phyloP scores from a whole-genome alignment of 306 rosid species.

The Quercus agrifolia region DNA sequence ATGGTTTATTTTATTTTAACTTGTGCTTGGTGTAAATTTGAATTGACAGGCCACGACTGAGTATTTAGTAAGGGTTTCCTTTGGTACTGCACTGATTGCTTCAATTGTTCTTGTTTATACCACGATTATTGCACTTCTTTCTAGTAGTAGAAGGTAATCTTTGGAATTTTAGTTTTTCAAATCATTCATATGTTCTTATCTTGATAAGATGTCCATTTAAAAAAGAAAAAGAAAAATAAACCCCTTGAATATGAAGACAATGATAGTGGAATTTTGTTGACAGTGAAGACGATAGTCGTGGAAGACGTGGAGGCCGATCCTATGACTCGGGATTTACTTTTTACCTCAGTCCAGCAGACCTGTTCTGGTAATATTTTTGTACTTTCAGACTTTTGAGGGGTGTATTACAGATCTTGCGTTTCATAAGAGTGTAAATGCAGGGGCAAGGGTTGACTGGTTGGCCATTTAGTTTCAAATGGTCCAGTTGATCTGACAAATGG shows the following conservation, averaged over 20 bases:
- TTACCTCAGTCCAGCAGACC: slow-evolving; percentile 71
- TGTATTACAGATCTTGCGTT: slow-evolving; percentile 5
- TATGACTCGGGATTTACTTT: slow-evolving; percentile 77
- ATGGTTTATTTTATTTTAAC: slow-evolving; percentile 13
- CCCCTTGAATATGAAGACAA: slow-evolving; percentile 3
- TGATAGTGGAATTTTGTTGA: slow-evolving; percentile 26
- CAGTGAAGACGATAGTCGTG: slow-evolving; percentile 93
- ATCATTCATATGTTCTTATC: neutral
- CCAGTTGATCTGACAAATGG: neutral
- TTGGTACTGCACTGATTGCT: slow-evolving; percentile 92
- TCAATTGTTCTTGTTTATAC: slow-evolving; percentile 94
- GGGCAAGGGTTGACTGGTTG: neutral
- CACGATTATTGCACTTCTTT: slow-evolving; percentile 78
- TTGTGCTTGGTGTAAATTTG: slow-evolving; percentile 7
- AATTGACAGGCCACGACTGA: slow-evolving; percentile 67
- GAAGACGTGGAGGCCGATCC: slow-evolving; percentile 85
- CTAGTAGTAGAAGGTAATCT: slow-evolving; percentile 80
- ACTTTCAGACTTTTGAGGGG: neutral
- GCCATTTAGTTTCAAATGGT: neutral
- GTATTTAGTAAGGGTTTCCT: slow-evolving; percentile 89
- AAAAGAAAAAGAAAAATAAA: fast-evolving
- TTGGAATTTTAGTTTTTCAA: neutral
- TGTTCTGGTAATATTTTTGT: slow-evolving; percentile 68
- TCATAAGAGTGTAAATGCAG: neutral
- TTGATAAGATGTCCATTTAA: neutral